These are phyloP conservation scores for Arthrobotrys musiformis DNA, from an alignment of 2,329 filamentous ascomycete species.

Conservation along the genomic window DNA sequence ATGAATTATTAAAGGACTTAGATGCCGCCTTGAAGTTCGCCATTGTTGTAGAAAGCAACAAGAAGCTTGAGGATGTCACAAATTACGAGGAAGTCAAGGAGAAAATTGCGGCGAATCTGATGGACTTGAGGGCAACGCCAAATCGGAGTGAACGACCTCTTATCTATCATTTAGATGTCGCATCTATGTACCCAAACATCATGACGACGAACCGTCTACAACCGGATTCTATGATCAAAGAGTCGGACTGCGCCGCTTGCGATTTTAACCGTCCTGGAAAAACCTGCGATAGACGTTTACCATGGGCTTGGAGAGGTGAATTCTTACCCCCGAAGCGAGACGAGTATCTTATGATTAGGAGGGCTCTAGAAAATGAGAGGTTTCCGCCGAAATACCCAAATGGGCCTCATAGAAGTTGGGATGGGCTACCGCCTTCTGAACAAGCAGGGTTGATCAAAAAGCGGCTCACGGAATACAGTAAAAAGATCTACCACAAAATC, in stretches of 20 bases:
- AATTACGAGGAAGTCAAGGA: slow-evolving; percentile 87
- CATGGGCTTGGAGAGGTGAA: slow-evolving; percentile 98
- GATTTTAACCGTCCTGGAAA: slow-evolving; percentile 98
- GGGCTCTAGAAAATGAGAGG: slow-evolving; percentile 88
- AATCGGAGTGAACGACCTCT: slow-evolving; percentile 85
- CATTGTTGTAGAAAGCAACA: slow-evolving; percentile 84
- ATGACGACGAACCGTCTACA: slow-evolving; percentile 99
- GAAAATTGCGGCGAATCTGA: slow-evolving; percentile 78
- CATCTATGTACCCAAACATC: slow-evolving; percentile 99
- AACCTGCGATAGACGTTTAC: slow-evolving; percentile 91
- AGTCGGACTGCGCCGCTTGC: slow-evolving; percentile 94
- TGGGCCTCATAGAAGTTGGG: slow-evolving; percentile 77
- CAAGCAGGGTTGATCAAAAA: slow-evolving; percentile 84
- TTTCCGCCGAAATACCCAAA: slow-evolving; percentile 84
- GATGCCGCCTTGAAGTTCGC: slow-evolving; percentile 91
- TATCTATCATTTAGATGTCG: slow-evolving; percentile 98
- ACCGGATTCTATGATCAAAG: slow-evolving; percentile 98
- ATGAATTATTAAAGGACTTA: slow-evolving; percentile 85
- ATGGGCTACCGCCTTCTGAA: slow-evolving; percentile 83
- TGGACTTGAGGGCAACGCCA: slow-evolving; percentile 80
- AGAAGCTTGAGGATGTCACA: slow-evolving; percentile 78
- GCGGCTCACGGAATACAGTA: slow-evolving; percentile 88
- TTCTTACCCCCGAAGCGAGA: slow-evolving; percentile 95
- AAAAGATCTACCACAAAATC: slow-evolving; percentile 99
- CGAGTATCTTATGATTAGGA: slow-evolving; percentile 98